Base-by-base conservation (phyloP, 805 yeast species). In the Saccharomycopsis lassenensis region DNA sequence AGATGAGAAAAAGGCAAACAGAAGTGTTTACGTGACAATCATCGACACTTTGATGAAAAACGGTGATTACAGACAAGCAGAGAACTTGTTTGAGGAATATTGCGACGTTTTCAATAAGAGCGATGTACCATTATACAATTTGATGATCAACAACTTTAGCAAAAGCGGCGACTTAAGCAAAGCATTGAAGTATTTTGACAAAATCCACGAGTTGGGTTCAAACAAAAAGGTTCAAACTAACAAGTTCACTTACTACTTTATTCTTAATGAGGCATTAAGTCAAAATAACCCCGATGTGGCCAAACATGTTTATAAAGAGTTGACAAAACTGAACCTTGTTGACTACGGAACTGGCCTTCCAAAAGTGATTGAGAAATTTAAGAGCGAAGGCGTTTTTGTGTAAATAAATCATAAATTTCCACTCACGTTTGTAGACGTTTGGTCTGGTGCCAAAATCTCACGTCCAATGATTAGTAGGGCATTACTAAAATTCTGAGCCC, bases 171-270 rank as follows among this genome's bases (percentile, higher is more conserved):
- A 37, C 8, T 24, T 38, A 15, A 35, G 29, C n/a, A 44, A 45
- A 29, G 37, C 46, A 7, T 37, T 31, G 18, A 44, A 44, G 24
- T 52, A 51, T 31, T 28, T 52, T 19, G n/a, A 12, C 18, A 24
- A 31, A 23, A 28, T 35, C 20, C 19, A 15, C 20, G 33, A 27
- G 15, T 10, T 17, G 12, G 20, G 33, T 18, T 5, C 23, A 7
- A 19, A 24, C 33, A 30, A 30, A 7, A 10, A 16, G 4, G 7
- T 17, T 4, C 12, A 18, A 29, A 74, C 77, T n/a, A 72, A 72
- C 48, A 50, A 55, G 40, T 72, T 48, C 57, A 69, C 77, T 4
- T 72, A 50, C 51, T 70, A 58, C 52, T 70, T 55, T 52, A 48
- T 72, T 46, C 48, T 72, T 35, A 54, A 50, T 29, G 62, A 62